Evolutionary conservation across 805 yeast genomes (phyloP), one percentile per base, ranked within the genome.

Genomic region (Zygosaccharomyces bisporus): DNA sequence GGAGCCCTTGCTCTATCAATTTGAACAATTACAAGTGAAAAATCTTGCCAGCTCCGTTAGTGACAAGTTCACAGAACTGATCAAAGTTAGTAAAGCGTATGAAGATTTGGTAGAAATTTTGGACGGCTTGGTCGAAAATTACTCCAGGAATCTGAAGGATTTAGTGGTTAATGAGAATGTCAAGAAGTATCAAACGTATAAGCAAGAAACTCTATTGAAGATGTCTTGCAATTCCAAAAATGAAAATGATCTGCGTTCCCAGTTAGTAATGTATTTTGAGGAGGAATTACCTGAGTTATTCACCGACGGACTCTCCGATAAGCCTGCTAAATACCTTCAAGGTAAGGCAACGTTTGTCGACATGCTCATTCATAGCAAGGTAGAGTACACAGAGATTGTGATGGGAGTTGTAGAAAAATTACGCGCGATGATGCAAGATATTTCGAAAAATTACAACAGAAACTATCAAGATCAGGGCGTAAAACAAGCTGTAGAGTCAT

Each of bases 131-230:
- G 61, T 71, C 6, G 57, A 69, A 2, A 75, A 76, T n/a, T 89
- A 85, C 64, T 86, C 88, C 55, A 86, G 85, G 38, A 84, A 88
- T 56, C 79, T 88, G 67, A 88, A 90, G 59, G 96, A 90, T 64
- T 78, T 80, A 6, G 95, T 90, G 0, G 96, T 90, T 14, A 87
- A 87, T 61, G 75, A 71, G 16, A 81, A 90, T 1, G 81, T 88
- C 13, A 68, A 75, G 14, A 67, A 68, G 9, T 83, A 60, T 57
- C 73, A 77, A 36, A 72, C 50, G 19, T 43, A 64, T 33, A 60
- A 60, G 23, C 45, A 53, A 36, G 53, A 50, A 27, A 47, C 43
- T 31, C 43, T 54, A 38, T 46, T 52, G 8, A 47, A 60, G 29
- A 24, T 55, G 23, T 43, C 41, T 12, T 51, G 54, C 24, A 58